Evolutionary conservation across 2,329 filamentous ascomycete genomes (phyloP).

Genomic region (Pyricularia sp.): DNA sequence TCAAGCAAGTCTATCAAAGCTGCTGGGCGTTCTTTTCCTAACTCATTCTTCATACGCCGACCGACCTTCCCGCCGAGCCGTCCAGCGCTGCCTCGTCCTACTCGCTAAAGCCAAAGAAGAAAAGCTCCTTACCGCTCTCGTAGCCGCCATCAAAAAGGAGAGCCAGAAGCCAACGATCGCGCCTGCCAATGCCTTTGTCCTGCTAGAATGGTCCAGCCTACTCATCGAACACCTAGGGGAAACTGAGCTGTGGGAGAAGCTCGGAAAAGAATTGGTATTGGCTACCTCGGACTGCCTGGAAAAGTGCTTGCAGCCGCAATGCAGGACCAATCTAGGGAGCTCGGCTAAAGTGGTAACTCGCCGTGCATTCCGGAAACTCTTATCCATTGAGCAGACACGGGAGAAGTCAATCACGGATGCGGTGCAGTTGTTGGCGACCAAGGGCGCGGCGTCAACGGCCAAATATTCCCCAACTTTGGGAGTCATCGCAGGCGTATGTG

Average conservation of each 20-base stretch:
- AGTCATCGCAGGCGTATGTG: slow-evolving; percentile 77
- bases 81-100: slow-evolving; percentile 67
- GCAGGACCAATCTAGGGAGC: slow-evolving; percentile 55
- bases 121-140: slow-evolving; percentile 53
- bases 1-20: slow-evolving; percentile 35
- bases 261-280: slow-evolving; percentile 55
- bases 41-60: slow-evolving; percentile 86
- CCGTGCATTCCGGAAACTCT: slow-evolving; percentile 67
- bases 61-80: slow-evolving; percentile 71
- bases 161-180: slow-evolving; percentile 70
- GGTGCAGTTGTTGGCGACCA: slow-evolving; percentile 59
- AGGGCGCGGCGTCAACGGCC: slow-evolving; percentile 51
- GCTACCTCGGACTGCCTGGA: slow-evolving; percentile 68
- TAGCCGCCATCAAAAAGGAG: slow-evolving; percentile 61
- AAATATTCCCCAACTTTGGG: slow-evolving; percentile 74
- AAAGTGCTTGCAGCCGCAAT: slow-evolving; percentile 59
- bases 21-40: slow-evolving; percentile 70
- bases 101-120: slow-evolving; percentile 48
- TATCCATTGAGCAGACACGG: slow-evolving; percentile 48
- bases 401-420: slow-evolving; percentile 53
- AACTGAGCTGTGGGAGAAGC: slow-evolving; percentile 52
- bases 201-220: slow-evolving; percentile 82
- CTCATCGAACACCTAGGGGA: slow-evolving; percentile 63
- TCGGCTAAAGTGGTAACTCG: slow-evolving; percentile 72
- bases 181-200: slow-evolving; percentile 70